phyloP scores from a whole-genome alignment of 352 stramenopile species.

The Phytopythium litorale region DNA sequence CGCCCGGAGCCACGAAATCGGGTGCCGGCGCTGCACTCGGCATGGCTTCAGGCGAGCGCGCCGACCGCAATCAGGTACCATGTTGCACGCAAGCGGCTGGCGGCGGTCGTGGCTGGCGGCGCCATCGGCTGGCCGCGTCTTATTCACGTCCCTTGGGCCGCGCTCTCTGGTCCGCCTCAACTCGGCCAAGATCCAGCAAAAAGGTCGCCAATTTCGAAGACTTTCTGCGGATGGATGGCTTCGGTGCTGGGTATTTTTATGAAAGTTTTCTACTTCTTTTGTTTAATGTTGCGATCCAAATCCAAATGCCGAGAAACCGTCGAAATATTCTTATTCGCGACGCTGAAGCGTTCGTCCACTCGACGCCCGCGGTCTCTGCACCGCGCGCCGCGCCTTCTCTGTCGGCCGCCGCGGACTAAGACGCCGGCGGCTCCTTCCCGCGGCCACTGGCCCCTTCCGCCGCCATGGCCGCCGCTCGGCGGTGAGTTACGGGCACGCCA shows the following conservation, averaged over 20 bases:
- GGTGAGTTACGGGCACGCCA: conserved; percentile 2
- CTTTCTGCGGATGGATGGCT: too few relatives aligned
- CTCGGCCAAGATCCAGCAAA: too few relatives aligned
- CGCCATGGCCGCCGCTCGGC: conserved; percentile 4
- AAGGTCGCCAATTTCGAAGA: too few relatives aligned
- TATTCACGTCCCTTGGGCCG: too few relatives aligned
- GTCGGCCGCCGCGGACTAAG: background rate
- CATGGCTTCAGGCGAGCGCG: background rate
- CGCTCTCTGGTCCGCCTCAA: background rate
- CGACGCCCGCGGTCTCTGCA: background rate
- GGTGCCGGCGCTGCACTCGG: background rate
- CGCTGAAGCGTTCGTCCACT: background rate
- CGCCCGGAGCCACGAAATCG: background rate
- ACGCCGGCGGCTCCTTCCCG: background rate
- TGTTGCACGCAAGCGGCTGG: too few relatives aligned
- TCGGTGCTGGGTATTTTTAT: too few relatives aligned
- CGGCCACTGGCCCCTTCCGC: conserved; percentile 6
- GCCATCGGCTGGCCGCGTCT: too few relatives aligned
- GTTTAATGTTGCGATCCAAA: too few relatives aligned
- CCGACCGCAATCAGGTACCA: too few relatives aligned
- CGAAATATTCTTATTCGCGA: background rate
- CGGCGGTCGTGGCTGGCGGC: too few relatives aligned
- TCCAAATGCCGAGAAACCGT: background rate
- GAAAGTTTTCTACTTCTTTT: background rate
- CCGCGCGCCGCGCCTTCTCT: background rate